phyloP scores from a whole-genome alignment of 2,329 filamentous ascomycete species.

The Cercospora nicotianae region DNA sequence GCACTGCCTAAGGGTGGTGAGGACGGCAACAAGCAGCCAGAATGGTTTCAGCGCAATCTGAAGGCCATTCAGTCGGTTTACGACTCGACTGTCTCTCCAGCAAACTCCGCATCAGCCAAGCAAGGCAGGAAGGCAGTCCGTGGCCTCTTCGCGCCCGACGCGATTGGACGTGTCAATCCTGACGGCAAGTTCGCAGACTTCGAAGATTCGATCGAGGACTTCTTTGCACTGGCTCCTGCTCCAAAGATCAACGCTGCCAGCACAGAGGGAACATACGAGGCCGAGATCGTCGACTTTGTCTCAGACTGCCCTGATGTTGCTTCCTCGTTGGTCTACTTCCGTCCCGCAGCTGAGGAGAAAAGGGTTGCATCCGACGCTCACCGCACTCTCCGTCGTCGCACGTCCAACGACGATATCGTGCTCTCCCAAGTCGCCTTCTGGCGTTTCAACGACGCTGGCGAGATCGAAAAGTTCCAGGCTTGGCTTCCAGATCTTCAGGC shows the following conservation, averaged over 20 bases:
- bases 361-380: slow-evolving; percentile 10
- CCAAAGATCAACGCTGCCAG: slow-evolving; percentile 30
- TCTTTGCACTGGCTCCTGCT: slow-evolving; percentile 46
- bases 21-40: slow-evolving; percentile 9
- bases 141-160: slow-evolving; percentile 43
- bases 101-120: slow-evolving; percentile 41
- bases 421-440: slow-evolving; percentile 45
- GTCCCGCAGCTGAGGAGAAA: slow-evolving; percentile 14
- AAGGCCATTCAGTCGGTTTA: slow-evolving; percentile 44
- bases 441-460: slow-evolving; percentile 48
- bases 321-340: slow-evolving; percentile 27
- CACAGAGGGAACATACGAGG: slow-evolving; percentile 24
- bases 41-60: slow-evolving; percentile 37
- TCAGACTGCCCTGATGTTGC: slow-evolving; percentile 28
- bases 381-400: slow-evolving; percentile 1
- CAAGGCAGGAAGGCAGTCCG: slow-evolving; percentile 41
- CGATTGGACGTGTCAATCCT: slow-evolving; percentile 45
- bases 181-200: slow-evolving; percentile 47
- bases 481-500: slow-evolving; percentile 47
- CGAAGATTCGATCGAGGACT: slow-evolving; percentile 48
- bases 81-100: slow-evolving; percentile 45
- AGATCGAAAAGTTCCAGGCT: slow-evolving; percentile 47
- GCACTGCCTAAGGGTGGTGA: slow-evolving; percentile 15
- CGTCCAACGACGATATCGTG: slow-evolving; percentile 2
- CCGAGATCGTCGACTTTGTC: slow-evolving; percentile 29